Evolutionary conservation across 2,329 filamentous ascomycete genomes (phyloP), one percentile per base, ranked within the genome.

Genomic region (Teratosphaeria pseudoeucalypti): DNA sequence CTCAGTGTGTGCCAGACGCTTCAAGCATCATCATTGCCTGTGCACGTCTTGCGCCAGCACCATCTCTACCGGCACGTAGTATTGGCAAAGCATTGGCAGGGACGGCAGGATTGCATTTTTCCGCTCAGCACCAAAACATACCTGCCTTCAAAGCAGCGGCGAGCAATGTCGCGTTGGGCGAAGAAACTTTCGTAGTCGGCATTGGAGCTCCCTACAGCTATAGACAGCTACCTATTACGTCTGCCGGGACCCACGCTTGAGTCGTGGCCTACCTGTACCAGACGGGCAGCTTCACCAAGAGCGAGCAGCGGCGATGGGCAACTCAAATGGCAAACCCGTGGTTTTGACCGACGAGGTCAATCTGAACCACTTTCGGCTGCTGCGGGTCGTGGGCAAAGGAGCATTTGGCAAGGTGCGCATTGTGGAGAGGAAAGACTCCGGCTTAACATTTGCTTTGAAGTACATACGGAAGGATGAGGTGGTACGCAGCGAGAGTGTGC

Each of bases 381-480:
- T 97, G 65, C 87, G 94, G 72, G 94, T 99, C 64, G 94, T 99
- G 67, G 94, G 94, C 66, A 95, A 96, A 75, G 94, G 94, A 70
- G 94, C 94, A 60, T 99, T 99, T 79, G 94, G 94, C 70, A 99
- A 99, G 77, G 94, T 99, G 63, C 88, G 94, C 70, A 99, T 99
- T 67, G 94, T 99, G 71, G 94, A 99, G 81, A 85, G 92, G 67
- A 97, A 97, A 77, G 94, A 99, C 73, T 96, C 91, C 1, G 87
- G 86, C 59, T 78, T 97, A 69, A 92, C 92, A 2, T 99, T 99
- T 75, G 94, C 94, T 53, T 82, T 99, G 65, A 99, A 99, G 76
- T 97, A 97, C 75, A 97, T 97, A 65, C 86, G 92, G 66, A 97
- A 96, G 83, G 92, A 97, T 88, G 92, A 97, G 84, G 92, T 99